Evolutionary conservation across 129 eudicot genomes (phyloP), one percentile per base, ranked within the genome.

Genomic region (Chrysanthemum lavandulifolium): DNA sequence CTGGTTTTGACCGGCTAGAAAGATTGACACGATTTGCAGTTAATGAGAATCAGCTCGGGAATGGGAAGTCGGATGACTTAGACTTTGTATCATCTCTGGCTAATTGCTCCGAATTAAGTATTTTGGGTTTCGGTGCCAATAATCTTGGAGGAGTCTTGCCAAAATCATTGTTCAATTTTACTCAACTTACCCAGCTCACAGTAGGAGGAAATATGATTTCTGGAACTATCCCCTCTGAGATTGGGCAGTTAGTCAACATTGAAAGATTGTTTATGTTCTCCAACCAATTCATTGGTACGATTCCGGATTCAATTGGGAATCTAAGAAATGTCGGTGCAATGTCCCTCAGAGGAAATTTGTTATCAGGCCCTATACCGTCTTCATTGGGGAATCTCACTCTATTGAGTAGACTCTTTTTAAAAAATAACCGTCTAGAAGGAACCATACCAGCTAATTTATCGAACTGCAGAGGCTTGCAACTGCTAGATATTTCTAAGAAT

Each of bases 161-260:
- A 61, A 61, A 61, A 61, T 10, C 16, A 13, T 13, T 61, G 10
- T 61, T 61, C 14, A 61, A 61, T n/a, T 61, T 61, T 27, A 61
- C 66, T 61, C 47, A 61, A 61, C 66, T 61, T 61, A 61, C 45
- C 0, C 18, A 61, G 5, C 47, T 61, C 45, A 61, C 66, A 13
- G 14, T 61, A 61, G 66, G 66, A 27, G 18, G 66, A 27, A 61
- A 61, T n/a, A 23, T 61, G 66, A 61, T 61, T 23, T 61, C 66
- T 10, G 66, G 66, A 23, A 61, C 13, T 27, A 61, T 61, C 45
- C 66, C 66, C 14, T 61, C 31, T 13, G 66, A 61, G 66, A 61
- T 61, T 13, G 66, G 47, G 19, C 47, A 61, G 31, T 15, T 61
- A 61, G 47, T 61, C 6, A 61, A 27, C 10, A 13, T 61, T 25